A percentile compares a stretch with the other conserved stretches of the same genome.
Evolutionary conservation across 1,284 basidiomycete species (phyloP).

Genomic region (Moesziomyces sp.): DNA sequence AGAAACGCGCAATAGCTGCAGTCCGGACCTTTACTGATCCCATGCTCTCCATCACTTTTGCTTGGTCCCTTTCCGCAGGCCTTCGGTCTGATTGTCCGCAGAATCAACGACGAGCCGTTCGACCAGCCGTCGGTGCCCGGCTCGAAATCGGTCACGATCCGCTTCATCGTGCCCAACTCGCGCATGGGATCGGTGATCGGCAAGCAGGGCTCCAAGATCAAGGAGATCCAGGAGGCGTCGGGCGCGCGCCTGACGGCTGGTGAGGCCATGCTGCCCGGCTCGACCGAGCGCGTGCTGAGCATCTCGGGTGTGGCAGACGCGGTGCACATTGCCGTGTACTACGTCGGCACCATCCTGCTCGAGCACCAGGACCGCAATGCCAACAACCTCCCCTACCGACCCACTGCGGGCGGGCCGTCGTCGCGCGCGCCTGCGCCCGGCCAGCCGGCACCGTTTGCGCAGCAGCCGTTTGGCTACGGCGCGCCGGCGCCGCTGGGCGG

Average conservation of each 20-base stretch:
- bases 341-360: slow-evolving; percentile 95
- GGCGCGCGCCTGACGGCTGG: slow-evolving; percentile 95
- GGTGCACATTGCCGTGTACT: slow-evolving; percentile 99
- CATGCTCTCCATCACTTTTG: neutral
- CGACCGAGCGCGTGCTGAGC: slow-evolving; percentile 91
- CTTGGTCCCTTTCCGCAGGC: slow-evolving; percentile 73
- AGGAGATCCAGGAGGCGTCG: slow-evolving; percentile 99
- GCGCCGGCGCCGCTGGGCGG: slow-evolving; percentile 31
- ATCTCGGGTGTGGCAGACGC: slow-evolving; percentile 99
- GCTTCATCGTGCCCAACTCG: slow-evolving; percentile 95
- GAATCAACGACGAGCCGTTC: slow-evolving; percentile 99
- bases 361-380: slow-evolving; percentile 81
- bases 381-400: slow-evolving; percentile 68
- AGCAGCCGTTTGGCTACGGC: slow-evolving; percentile 37
- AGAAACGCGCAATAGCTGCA: too few species aligned
- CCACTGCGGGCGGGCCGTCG: slow-evolving; percentile 51
- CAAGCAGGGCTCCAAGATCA: slow-evolving; percentile 96
- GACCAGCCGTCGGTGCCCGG: slow-evolving; percentile 97
- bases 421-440: slow-evolving; percentile 21
- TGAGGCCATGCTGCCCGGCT: slow-evolving; percentile 97
- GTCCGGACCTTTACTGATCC: neutral
- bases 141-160: slow-evolving; percentile 97
- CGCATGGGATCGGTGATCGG: slow-evolving; percentile 99
- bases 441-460: slow-evolving; percentile 19
- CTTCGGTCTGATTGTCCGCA: slow-evolving; percentile 96